These are phyloP conservation scores for Tremellales sp. DNA, from an alignment of 1,284 basidiomycete species.

Conservation along the genomic window DNA sequence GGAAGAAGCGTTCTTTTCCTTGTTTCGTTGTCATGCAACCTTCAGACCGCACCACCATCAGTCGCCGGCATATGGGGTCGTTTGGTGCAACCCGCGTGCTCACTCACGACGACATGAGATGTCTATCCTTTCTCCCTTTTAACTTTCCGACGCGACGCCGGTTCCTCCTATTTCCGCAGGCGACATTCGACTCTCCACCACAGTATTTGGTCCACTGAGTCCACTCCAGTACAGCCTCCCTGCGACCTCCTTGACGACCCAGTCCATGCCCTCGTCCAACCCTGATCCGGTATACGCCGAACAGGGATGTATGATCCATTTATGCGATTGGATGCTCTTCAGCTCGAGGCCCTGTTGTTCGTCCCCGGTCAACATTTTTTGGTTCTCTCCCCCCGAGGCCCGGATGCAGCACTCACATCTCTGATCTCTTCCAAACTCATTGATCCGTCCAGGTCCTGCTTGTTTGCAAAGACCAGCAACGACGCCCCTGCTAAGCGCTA, in stretches of 20 bases:
- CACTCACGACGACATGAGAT: no score
- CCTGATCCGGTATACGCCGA: conserved; percentile 87
- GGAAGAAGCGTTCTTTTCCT: no score
- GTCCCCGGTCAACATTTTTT: no score
- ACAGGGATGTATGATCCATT: conserved; percentile 87
- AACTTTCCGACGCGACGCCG: no score
- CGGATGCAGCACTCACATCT: conserved; percentile 55
- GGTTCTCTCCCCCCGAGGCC: neutral
- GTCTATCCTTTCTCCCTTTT: no score
- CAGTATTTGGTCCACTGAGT: conserved; percentile 2
- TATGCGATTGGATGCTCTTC: conserved; percentile 71
- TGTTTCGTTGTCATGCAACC: no score
- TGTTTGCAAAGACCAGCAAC: conserved; percentile 96
- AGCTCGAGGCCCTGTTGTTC: conserved; percentile 69
- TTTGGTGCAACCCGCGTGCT: no score
- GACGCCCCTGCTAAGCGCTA: conserved; percentile 91
- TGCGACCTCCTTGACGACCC: conserved; percentile 90
- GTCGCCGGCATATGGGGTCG: no score
- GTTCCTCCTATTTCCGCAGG: no score
- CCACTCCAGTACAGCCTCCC: conserved; percentile 54
- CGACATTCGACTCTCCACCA: no score
- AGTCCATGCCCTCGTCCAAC: conserved; percentile 79
- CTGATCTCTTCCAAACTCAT: conserved; percentile 78
- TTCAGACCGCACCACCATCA: no score
- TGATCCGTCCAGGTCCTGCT: conserved; percentile 89